phyloP scores from a whole-genome alignment of 306 rosid species.

The Hylodesmum podocarpum region DNA sequence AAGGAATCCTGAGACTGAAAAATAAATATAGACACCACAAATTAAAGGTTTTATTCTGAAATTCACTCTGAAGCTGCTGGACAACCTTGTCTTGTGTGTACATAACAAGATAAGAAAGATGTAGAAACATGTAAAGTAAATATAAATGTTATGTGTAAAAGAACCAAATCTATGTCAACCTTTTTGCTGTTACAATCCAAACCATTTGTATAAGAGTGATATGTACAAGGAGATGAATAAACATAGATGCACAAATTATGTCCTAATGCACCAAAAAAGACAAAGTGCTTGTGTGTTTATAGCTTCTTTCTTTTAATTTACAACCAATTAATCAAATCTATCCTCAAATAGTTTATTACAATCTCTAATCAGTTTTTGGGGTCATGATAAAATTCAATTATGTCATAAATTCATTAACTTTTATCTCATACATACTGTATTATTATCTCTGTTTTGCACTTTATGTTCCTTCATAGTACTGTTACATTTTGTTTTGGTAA shows the following conservation, averaged over 20 bases:
- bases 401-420: background rate
- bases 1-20: constrained; percentile 31
- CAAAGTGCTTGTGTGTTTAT: background rate
- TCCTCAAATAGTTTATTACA: background rate
- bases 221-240: background rate
- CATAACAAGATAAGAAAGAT: too few species aligned
- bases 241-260: background rate
- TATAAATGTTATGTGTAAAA: too few species aligned
- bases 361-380: background rate
- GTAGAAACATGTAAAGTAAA: too few species aligned
- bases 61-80: background rate
- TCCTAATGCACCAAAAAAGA: background rate
- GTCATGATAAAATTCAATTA: background rate
- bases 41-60: background rate
- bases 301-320: background rate
- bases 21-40: background rate
- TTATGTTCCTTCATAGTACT: background rate
- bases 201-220: background rate
- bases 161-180: too few species aligned
- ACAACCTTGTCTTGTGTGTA: background rate
- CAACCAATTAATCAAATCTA: background rate
- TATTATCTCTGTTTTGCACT: background rate
- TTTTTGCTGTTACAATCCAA: too few species aligned
- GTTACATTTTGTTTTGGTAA: too few species aligned
- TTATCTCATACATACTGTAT: background rate